These are phyloP conservation scores for Starmerella khaoyaiensis DNA, from an alignment of 805 yeast species.

Conservation along the genomic window DNA sequence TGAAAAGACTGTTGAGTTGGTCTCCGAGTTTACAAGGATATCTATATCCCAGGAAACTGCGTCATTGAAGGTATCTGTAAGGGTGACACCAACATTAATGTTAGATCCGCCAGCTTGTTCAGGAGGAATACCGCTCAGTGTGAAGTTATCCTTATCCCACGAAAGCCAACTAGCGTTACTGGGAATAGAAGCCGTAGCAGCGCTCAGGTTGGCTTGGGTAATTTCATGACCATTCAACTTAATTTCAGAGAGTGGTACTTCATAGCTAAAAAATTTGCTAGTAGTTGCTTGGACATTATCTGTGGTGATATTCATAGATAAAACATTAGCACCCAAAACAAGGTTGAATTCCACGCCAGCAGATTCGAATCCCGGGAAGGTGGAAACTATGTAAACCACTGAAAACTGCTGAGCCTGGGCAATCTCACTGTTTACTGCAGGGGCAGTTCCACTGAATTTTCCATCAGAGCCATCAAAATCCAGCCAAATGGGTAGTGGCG, in stretches of 20 bases:
- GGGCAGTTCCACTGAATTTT: constrained; percentile 77
- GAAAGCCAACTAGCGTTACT: constrained; percentile 47
- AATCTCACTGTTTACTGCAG: constrained; percentile 66
- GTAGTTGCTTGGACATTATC: constrained; percentile 57
- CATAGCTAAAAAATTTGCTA: constrained; percentile 39
- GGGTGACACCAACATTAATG: constrained; percentile 31
- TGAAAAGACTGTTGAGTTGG: constrained; percentile 29
- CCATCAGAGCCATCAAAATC: constrained; percentile 47
- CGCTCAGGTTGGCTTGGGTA: constrained; percentile 39
- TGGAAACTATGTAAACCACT: constrained; percentile 67
- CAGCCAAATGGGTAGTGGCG: constrained; percentile 89
- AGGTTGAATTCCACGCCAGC: constrained; percentile 57
- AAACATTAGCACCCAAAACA: constrained; percentile 76
- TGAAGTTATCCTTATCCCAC: constrained; percentile 45
- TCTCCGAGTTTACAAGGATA: constrained; percentile 19
- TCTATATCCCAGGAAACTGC: constrained; percentile 23
- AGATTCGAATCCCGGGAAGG: constrained; percentile 59
- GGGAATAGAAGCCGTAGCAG: constrained; percentile 44
- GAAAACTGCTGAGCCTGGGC: constrained; percentile 74
- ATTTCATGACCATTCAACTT: constrained; percentile 50
- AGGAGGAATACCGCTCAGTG: constrained; percentile 60
- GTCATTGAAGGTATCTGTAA: constrained; percentile 31
- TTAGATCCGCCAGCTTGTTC: constrained; percentile 30
- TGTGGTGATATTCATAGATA: constrained; percentile 52
- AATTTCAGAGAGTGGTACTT: constrained; percentile 52